These are phyloP conservation scores for Globisporangium okanoganense DNA, from an alignment of 352 stramenopile species.

Conservation along the genomic window DNA sequence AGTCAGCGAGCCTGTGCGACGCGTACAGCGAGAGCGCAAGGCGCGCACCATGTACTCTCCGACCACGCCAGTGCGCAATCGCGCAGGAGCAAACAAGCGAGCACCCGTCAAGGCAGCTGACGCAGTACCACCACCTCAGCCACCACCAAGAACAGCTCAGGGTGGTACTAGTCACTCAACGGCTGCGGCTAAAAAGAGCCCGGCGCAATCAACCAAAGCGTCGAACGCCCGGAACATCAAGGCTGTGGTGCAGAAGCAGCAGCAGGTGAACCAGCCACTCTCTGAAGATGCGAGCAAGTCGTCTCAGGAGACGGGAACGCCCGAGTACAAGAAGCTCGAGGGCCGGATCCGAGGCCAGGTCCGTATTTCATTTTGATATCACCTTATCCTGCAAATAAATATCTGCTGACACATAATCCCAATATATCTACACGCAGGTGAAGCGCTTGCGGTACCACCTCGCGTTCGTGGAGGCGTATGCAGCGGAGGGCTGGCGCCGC, in stretches of 20 bases:
- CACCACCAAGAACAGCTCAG: background rate
- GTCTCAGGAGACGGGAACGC: background rate
- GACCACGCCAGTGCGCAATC: background rate
- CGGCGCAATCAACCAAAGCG: background rate
- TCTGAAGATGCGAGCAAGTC: background rate
- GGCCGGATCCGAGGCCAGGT: conserved; percentile 7
- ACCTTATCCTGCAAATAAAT: no score
- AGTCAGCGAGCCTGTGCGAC: background rate
- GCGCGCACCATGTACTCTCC: conserved; percentile 20
- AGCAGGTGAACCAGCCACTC: background rate
- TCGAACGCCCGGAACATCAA: background rate
- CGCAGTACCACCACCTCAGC: background rate
- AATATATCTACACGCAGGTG: conserved; percentile 21
- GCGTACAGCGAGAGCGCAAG: conserved; percentile 14
- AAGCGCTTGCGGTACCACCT: conserved; percentile 55
- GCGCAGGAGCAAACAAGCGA: background rate
- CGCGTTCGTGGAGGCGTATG: conserved; percentile 84
- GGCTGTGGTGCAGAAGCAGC: background rate
- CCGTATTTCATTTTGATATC: background rate
- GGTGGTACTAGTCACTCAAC: background rate
- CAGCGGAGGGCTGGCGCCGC: conserved; percentile 75
- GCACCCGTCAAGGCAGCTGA: background rate
- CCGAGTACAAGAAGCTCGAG: conserved; percentile 16
- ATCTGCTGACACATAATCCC: background rate
- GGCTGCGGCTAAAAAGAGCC: background rate